Conservation (phyloP, 306 rosid species). For the Sphenostylis stenocarpa region DNA sequence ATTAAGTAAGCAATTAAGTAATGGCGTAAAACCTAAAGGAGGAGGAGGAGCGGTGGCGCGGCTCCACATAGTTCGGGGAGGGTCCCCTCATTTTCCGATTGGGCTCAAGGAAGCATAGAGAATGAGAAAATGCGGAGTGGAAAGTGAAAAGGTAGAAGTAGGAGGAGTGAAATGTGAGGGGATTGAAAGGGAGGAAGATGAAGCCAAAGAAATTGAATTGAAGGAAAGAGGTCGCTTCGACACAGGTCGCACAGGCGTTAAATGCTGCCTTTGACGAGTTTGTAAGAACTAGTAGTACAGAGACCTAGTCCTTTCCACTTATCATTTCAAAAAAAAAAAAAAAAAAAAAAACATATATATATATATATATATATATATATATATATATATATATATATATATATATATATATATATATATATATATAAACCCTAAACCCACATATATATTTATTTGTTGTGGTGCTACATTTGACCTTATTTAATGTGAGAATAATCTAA, state of each 20-base stretch:
- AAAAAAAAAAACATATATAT: no score
- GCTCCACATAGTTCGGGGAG: constrained; percentile 63
- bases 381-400: no score
- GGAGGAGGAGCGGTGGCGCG: constrained; percentile 68
- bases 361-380: no score
- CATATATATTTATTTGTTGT: no score
- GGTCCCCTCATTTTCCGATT: constrained; percentile 66
- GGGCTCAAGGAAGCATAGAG: constrained; percentile 26
- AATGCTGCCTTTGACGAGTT: no score
- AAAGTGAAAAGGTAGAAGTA: neutral
- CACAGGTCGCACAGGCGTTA: no score
- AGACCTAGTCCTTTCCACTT: neutral
- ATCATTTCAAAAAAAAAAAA: no score
- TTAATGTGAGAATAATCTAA: no score
- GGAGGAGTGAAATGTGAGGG: neutral
- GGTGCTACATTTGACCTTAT: no score
- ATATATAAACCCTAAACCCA: no score
- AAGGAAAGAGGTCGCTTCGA: neutral
- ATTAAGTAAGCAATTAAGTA: neutral
- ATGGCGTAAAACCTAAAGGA: constrained; percentile 46
- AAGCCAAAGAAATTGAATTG: neutral
- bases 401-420: no score
- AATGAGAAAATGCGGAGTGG: neutral
- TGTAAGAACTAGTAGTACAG: neutral
- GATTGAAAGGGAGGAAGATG: neutral